phyloP scores from a whole-genome alignment of 169 alveolate genomes.

The Plasmodium cynomolgi region DNA sequence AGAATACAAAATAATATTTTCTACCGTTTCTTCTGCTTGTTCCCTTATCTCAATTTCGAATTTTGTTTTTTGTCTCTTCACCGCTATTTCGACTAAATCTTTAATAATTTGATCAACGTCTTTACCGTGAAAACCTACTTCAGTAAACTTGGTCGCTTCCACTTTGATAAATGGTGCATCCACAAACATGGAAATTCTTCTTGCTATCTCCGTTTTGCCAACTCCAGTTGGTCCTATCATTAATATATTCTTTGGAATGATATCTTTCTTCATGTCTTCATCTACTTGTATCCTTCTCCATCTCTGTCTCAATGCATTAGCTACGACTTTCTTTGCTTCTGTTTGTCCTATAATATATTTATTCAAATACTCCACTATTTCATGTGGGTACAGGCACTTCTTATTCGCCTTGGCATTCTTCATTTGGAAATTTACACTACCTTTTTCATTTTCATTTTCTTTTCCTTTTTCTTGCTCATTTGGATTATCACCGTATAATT shows the following conservation, averaged over 20 bases:
- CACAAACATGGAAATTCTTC: constrained; percentile 87
- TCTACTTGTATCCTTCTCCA: constrained; percentile 83
- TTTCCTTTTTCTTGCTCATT: background rate
- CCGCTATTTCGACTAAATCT: constrained; percentile 79
- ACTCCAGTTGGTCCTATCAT: constrained; percentile 92
- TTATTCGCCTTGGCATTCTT: constrained; percentile 4
- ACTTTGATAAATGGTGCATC: constrained; percentile 92
- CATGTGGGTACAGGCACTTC: constrained; percentile 76
- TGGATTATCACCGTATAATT: background rate
- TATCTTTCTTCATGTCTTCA: constrained; percentile 81
- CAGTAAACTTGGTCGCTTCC: constrained; percentile 94
- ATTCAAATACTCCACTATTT: constrained; percentile 80
- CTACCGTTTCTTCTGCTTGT: constrained; percentile 81
- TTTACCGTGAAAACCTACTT: constrained; percentile 93
- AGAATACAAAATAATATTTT: constrained; percentile 80
- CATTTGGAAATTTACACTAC: constrained; percentile 9
- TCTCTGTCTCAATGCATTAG: constrained; percentile 86
- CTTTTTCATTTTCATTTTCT: background rate
- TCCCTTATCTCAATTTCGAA: constrained; percentile 75
- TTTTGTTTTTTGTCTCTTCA: constrained; percentile 57
- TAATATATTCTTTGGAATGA: constrained; percentile 90
- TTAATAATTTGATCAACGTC: constrained; percentile 90
- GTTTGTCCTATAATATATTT: constrained; percentile 87
- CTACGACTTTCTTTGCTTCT: constrained; percentile 89
- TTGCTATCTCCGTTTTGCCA: constrained; percentile 92